phyloP scores from a whole-genome alignment of 805 yeast genomes.

The Suhomyces emberorum region DNA sequence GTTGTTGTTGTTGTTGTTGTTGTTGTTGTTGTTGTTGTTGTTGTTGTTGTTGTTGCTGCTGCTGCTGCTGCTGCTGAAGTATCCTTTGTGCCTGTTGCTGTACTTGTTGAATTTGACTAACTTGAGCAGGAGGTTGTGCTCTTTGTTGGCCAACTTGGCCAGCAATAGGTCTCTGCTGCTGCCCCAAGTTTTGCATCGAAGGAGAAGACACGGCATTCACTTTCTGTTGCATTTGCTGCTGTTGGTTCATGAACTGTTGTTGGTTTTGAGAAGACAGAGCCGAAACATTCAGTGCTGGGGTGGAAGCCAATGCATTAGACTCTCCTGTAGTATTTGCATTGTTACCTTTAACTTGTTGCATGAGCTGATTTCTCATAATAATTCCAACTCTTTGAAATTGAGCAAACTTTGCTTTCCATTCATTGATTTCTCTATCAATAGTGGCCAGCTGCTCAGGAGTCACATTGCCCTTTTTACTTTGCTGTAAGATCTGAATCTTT shows the following conservation, averaged over 20 bases:
- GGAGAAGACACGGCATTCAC: slow-evolving; percentile 1
- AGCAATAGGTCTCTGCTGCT: slow-evolving; percentile 8
- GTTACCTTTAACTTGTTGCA: slow-evolving; percentile 20
- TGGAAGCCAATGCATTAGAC: too few species aligned
- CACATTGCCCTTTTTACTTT: slow-evolving; percentile 42
- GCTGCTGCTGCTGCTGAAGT: slow-evolving; percentile 12
- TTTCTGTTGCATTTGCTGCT: slow-evolving; percentile 3
- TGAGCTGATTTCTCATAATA: slow-evolving; percentile 42
- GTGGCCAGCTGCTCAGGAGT: slow-evolving; percentile 44
- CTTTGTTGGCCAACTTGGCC: neutral
- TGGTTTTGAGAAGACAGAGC: neutral
- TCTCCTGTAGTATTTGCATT: neutral
- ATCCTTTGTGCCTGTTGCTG: slow-evolving; percentile 13
- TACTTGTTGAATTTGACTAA: slow-evolving; percentile 12
- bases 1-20: slow-evolving; percentile 11
- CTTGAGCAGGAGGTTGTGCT: neutral
- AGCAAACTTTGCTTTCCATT: slow-evolving; percentile 44
- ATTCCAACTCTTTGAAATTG: slow-evolving; percentile 51
- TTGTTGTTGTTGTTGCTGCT: slow-evolving; percentile 9
- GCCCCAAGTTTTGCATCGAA: neutral
- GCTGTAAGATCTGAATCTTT: slow-evolving; percentile 49
- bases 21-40: too few species aligned
- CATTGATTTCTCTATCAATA: slow-evolving; percentile 48
- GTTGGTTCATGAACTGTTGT: slow-evolving; percentile 3
- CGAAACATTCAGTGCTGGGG: too few species aligned